These are phyloP conservation scores for Candida alai DNA, from an alignment of 805 yeast species.

Conservation along the genomic window DNA sequence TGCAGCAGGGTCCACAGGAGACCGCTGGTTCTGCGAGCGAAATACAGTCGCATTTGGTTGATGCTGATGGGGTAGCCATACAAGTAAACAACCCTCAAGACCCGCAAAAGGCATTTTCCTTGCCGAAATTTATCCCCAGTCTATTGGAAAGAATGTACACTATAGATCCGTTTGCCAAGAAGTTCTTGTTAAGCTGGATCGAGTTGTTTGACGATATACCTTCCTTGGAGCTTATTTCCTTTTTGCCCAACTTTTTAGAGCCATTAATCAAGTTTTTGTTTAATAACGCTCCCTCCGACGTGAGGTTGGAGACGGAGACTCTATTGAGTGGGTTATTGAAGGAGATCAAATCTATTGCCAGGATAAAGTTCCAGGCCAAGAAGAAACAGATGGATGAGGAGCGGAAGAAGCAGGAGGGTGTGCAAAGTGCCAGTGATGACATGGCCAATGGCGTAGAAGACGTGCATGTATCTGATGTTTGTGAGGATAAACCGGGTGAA, in stretches of 20 bases:
- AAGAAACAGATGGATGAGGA: constrained; percentile 17
- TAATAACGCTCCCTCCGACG: constrained; percentile 82
- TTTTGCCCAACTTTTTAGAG: constrained; percentile 83
- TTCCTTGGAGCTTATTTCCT: constrained; percentile 80
- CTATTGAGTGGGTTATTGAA: constrained; percentile 70
- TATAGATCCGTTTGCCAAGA: constrained; percentile 86
- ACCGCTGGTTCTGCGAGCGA: constrained; percentile 11
- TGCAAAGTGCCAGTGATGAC: neutral
- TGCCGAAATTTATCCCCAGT: constrained; percentile 87
- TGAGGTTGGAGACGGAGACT: constrained; percentile 78
- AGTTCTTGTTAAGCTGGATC: constrained; percentile 91
- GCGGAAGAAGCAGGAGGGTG: constrained; percentile 3
- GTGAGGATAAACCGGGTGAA: constrained; percentile 5
- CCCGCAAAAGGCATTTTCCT: constrained; percentile 67
- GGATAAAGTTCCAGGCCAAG: constrained; percentile 54
- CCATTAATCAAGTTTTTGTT: constrained; percentile 71
- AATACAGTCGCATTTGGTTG: constrained; percentile 42
- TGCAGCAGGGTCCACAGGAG: constrained; percentile 40
- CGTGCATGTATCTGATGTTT: constrained; percentile 19
- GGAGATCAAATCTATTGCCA: constrained; percentile 75
- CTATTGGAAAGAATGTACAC: constrained; percentile 87
- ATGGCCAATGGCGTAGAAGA: too few relatives aligned
- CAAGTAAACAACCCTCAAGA: constrained; percentile 60
- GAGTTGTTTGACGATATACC: constrained; percentile 91
- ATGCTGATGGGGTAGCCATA: constrained; percentile 54